Percentiles rank a stretch among this genome's conserved stretches.
These are phyloP conservation scores for Mycena olivaceomarginata DNA, from an alignment of 768 basidiomycete genomes.

Conservation along the genomic window DNA sequence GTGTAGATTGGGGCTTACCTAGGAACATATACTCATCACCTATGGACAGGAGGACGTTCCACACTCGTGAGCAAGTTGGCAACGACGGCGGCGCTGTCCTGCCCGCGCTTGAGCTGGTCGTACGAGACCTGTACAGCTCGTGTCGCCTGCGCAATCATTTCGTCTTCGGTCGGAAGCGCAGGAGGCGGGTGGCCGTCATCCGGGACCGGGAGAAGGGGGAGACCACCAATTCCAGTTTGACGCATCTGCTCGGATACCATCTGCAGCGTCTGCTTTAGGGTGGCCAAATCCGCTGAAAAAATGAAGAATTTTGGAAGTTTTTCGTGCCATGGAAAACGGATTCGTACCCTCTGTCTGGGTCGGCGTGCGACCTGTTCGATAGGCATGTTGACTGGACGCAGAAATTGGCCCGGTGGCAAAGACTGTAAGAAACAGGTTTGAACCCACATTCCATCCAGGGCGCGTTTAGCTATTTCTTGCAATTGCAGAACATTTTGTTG, in stretches of 20 bases:
- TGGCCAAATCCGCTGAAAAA: constrained; percentile 62
- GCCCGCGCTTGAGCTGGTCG: constrained; percentile 70
- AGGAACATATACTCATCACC: not conserved
- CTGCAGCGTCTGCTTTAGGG: constrained; percentile 71
- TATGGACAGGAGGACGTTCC: not conserved
- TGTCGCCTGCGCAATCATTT: constrained; percentile 64
- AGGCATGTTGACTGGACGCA: constrained; percentile 73
- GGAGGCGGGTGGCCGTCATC: constrained; percentile 45
- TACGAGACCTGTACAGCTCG: constrained; percentile 67
- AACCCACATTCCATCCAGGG: constrained; percentile 73
- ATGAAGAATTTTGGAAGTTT: too few relatives aligned
- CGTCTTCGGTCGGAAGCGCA: constrained; percentile 63
- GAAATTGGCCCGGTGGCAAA: not conserved
- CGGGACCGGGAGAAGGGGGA: constrained; percentile 66
- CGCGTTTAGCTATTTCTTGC: constrained; percentile 67
- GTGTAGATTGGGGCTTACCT: not conserved
- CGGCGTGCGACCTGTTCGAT: constrained; percentile 72
- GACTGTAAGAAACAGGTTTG: not conserved
- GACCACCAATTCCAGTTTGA: constrained; percentile 79
- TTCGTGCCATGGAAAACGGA: not conserved
- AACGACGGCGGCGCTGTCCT: constrained; percentile 75
- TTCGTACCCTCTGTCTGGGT: constrained; percentile 72
- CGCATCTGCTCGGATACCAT: constrained; percentile 69
- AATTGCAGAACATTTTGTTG: constrained; percentile 70
- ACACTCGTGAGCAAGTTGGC: constrained; percentile 44